These are phyloP conservation scores for Cyclanthera cordifolia DNA, from an alignment of 306 rosid species.

Conservation along the genomic window DNA sequence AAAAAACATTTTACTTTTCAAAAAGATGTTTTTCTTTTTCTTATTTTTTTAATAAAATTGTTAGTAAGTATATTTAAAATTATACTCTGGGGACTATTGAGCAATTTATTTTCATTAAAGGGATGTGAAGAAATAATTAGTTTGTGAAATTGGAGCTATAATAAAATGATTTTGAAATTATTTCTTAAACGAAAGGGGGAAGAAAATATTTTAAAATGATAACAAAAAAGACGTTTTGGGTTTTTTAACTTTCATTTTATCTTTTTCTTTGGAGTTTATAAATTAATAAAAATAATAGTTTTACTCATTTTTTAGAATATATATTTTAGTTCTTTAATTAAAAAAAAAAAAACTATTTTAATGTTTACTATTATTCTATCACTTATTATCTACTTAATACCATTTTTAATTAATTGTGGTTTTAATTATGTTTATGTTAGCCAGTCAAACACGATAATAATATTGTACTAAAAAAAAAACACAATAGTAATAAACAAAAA, in stretches of 20 bases:
- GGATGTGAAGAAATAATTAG: neutral
- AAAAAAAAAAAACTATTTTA: neutral
- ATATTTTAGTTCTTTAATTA: neutral
- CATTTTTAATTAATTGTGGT: too few species aligned
- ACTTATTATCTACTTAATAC: neutral
- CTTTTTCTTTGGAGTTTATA: neutral
- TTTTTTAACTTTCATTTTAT: too few species aligned
- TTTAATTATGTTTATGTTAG: too few species aligned
- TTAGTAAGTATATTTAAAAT: neutral
- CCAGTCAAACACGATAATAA: too few species aligned
- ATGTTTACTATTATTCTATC: neutral
- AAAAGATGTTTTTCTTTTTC: neutral
- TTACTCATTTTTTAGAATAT: neutral
- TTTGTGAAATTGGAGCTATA: neutral
- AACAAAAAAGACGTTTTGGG: too few species aligned
- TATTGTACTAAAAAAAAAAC: too few species aligned
- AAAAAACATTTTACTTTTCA: neutral
- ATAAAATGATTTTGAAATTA: too few species aligned
- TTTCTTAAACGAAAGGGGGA: too few species aligned
- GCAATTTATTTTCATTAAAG: neutral
- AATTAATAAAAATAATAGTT: too few species aligned
- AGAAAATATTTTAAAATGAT: too few species aligned
- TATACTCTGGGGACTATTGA: neutral
- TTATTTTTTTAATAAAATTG: too few species aligned
- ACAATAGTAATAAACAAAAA: too few species aligned